A percentile compares a stretch with the other conserved stretches of the same genome.
These are phyloP conservation scores for Peniophora sp. DNA, from an alignment of 1,284 basidiomycete species.

Conservation along the genomic window DNA sequence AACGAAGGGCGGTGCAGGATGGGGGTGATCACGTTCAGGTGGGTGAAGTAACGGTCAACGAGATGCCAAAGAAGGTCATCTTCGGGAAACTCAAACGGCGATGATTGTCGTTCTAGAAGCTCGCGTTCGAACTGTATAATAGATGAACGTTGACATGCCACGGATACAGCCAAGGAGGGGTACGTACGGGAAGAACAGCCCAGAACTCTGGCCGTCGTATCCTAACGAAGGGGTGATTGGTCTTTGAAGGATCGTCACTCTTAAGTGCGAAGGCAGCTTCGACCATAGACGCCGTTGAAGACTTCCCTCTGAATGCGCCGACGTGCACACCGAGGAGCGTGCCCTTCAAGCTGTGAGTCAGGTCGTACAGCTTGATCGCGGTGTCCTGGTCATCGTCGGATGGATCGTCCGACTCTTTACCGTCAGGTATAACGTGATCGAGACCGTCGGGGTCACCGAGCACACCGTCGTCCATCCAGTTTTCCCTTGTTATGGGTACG, in stretches of 20 bases:
- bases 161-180: not conserved
- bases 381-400: conserved; percentile 3
- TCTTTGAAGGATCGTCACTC: not conserved
- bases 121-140: conserved; percentile 18
- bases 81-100: conserved; percentile 42
- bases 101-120: conserved; percentile 18
- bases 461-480: not conserved
- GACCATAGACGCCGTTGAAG: conserved; percentile 40
- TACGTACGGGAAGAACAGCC: not conserved
- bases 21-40: conserved; percentile 55
- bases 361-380: conserved; percentile 7
- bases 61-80: conserved; percentile 51
- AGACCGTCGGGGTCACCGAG: not conserved
- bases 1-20: conserved; percentile 77
- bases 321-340: conserved; percentile 23
- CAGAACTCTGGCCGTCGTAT: conserved; percentile 1
- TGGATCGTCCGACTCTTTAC: not conserved
- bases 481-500: not conserved
- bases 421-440: not conserved
- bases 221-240: conserved; percentile 9
- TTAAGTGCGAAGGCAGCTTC: conserved; percentile 40
- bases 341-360: conserved; percentile 13
- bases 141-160: conserved; percentile 10
- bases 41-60: conserved; percentile 61
- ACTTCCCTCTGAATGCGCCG: conserved; percentile 38